A percentile compares a stretch with the other conserved stretches of the same genome.
Conservation (phyloP, 2,329 filamentous ascomycete genomes). For the Fusarium drepaniforme region DNA sequence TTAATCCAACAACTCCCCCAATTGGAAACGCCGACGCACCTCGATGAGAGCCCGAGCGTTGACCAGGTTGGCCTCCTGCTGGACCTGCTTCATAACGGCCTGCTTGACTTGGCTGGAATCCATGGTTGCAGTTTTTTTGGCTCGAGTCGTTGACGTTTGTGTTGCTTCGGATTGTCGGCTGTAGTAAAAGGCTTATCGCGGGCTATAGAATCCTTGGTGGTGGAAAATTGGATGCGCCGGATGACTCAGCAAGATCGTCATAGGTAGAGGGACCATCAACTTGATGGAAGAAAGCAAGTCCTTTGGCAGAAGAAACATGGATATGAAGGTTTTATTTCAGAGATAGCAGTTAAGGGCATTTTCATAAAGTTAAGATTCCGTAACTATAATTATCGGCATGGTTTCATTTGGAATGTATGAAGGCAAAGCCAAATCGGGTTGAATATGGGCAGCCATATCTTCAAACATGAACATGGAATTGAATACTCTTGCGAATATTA, state of each 20-base stretch:
- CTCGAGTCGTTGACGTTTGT: slow-evolving; percentile 29
- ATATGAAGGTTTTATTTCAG: neutral
- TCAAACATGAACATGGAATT: neutral
- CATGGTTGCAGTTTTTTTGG: slow-evolving; percentile 56
- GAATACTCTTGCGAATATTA: neutral
- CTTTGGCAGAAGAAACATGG: neutral
- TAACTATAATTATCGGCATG: neutral
- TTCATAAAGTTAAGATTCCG: neutral
- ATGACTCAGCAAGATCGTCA: slow-evolving; percentile 28
- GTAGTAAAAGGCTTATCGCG: slow-evolving; percentile 24
- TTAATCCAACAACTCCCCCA: neutral
- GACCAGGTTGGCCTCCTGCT: slow-evolving; percentile 72
- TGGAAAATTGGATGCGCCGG: slow-evolving; percentile 34
- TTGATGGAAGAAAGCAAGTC: neutral
- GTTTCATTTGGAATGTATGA: neutral
- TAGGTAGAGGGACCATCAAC: neutral
- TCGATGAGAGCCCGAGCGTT: slow-evolving; percentile 80
- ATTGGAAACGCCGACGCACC: slow-evolving; percentile 53
- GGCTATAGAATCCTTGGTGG: slow-evolving; percentile 2
- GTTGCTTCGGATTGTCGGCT: slow-evolving; percentile 10
- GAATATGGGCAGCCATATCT: neutral
- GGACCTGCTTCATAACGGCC: slow-evolving; percentile 74
- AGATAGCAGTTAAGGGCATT: neutral
- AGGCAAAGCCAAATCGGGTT: neutral
- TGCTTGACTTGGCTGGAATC: slow-evolving; percentile 70